Base-by-base conservation (phyloP, 1,284 basidiomycete species). In the Ustilago bromivora region DNA sequence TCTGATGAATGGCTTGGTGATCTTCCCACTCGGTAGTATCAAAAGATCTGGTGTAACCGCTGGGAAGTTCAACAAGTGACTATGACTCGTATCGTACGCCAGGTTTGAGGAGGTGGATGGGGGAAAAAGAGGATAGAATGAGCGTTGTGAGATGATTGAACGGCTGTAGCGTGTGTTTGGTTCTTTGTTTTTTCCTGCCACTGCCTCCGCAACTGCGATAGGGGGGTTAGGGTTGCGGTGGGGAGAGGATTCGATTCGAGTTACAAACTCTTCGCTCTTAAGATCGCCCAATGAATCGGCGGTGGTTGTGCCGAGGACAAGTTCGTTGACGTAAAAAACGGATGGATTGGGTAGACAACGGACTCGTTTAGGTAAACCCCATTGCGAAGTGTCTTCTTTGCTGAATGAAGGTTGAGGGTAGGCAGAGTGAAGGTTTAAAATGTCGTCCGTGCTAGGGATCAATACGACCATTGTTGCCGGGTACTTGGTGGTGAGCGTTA, bases 81-180 rank as follows among this genome's bases (percentile, higher is more conserved):
- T 75, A 49, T 85, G 84, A 10, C 67, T 62, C 15, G 82, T 70
- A 64, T 85, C 82, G 53, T 83, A 79, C 2, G 81, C 66, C 12
- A 80, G 41, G 1, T 4, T 31, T 10, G 93, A 87, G 3, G 92
- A 91, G 15, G 90, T 85, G 0, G 96, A 94, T 0, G 92, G 90
- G 3, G 96, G 96, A 85, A 96, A 98, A 52, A 98, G 87, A 0
- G 97, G 97, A 86, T 99, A 99, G 88, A 98, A 97, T 83, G 92
- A 95, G 82, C 94, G 89, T 83, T 99, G 96, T 60, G 93, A 90
- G 9, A 98, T 87, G 7, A 99, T 82, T 81, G 95, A 92, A 19
- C 95, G 89, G 71, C 17, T 73, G 75, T 38, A 73, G 4, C 62
- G 58, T 41, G 59, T 72, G 41, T 66, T 66, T 32, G 73, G 71